Conservation (phyloP, 129 eudicot species). For the Rutidosis leptorrhynchoides region DNA sequence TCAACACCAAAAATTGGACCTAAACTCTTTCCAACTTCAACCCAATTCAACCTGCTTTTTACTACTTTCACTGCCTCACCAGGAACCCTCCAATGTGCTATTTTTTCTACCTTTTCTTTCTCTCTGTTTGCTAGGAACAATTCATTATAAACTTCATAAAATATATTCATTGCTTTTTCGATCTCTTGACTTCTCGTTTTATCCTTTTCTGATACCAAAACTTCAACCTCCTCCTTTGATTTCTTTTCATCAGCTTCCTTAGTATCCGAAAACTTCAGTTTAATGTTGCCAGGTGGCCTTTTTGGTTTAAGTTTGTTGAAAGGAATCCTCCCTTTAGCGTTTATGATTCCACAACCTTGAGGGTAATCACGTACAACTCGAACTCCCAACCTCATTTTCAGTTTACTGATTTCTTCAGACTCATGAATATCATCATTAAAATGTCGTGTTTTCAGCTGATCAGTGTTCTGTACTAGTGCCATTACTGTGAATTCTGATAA, state of each 20-base stretch:
- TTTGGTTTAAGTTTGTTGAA: neutral
- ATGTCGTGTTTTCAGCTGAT: neutral
- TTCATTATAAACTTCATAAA: neutral
- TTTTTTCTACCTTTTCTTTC: neutral
- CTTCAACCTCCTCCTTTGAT: neutral
- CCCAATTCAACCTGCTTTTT: neutral
- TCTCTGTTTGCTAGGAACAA: neutral
- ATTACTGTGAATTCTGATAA: neutral
- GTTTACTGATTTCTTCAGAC: neutral
- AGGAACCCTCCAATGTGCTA: constrained; percentile 6
- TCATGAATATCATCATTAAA: neutral
- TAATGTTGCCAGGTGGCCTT: constrained; percentile 25
- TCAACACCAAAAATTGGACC: neutral
- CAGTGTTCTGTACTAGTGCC: neutral
- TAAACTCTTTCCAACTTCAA: neutral
- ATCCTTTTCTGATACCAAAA: neutral
- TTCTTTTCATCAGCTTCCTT: too few species aligned
- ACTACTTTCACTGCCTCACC: neutral
- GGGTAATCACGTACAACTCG: constrained; percentile 9
- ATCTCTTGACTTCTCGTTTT: neutral
- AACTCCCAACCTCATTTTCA: constrained; percentile 27
- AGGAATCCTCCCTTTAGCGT: neutral
- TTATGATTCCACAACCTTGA: constrained; percentile 13
- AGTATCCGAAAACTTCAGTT: neutral
- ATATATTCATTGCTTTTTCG: neutral